phyloP scores from a whole-genome alignment of 305 asterid species.

The Solanum hybrid region DNA sequence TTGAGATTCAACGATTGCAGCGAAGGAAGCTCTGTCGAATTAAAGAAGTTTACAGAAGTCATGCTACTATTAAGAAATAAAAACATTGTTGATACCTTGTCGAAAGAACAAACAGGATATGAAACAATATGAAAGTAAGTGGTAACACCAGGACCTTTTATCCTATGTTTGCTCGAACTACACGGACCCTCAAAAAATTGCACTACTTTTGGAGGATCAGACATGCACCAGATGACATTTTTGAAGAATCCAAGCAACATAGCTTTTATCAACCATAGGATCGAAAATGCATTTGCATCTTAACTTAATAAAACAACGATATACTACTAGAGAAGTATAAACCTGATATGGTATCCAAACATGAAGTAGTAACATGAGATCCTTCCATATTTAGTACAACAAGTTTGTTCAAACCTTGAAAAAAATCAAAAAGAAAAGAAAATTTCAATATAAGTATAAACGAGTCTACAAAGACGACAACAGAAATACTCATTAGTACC shows the following conservation, averaged over 20 bases:
- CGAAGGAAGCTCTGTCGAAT: constrained; percentile 11
- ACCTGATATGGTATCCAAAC: constrained; percentile 8
- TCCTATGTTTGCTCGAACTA: neutral
- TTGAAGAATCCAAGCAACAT: neutral
- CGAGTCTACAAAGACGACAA: neutral
- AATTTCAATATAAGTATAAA: neutral
- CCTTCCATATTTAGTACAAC: constrained; percentile 2
- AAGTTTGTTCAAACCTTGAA: neutral
- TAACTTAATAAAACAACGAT: neutral
- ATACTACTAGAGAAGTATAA: neutral
- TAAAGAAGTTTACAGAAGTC: fast-evolving
- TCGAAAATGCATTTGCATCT: neutral
- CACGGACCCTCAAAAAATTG: neutral
- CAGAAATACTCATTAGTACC: neutral
- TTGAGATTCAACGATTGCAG: constrained; percentile 18
- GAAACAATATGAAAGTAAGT: no score
- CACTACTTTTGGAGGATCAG: neutral
- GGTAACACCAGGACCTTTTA: neutral
- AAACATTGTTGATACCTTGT: no score
- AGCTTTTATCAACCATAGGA: neutral
- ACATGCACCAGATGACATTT: neutral
- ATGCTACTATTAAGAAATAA: fast-evolving
- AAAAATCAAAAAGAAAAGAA: neutral
- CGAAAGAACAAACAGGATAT: no score
- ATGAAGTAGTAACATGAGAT: neutral